These are phyloP conservation scores for Botrytis deweyae DNA, from an alignment of 2,329 filamentous ascomycete genomes.

Conservation along the genomic window DNA sequence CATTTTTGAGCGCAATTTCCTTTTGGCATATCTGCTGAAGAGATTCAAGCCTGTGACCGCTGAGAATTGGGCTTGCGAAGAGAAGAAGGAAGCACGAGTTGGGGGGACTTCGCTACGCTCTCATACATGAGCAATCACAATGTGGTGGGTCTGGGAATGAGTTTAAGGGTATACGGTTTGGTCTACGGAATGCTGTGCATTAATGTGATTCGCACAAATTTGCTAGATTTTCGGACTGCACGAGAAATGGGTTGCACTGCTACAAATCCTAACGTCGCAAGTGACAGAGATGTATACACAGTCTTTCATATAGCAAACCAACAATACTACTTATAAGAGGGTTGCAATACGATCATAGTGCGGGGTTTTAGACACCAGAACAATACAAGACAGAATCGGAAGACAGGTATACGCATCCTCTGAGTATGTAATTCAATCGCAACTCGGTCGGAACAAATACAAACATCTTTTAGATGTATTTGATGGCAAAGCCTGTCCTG, in stretches of 20 bases:
- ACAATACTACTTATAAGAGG: not conserved
- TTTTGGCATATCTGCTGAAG: not conserved
- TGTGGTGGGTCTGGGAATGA: not conserved
- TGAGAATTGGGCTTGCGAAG: not conserved
- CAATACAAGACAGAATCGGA: not conserved
- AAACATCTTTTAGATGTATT: not conserved
- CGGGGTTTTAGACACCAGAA: too few relatives aligned
- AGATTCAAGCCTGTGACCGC: not conserved
- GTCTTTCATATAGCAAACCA: not conserved
- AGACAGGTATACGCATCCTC: not conserved
- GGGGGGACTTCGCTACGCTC: not conserved
- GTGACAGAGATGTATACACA: not conserved
- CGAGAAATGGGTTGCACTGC: not conserved
- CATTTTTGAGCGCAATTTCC: not conserved
- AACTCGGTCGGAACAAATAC: not conserved
- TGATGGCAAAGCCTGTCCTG: not conserved
- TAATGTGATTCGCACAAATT: accelerated
- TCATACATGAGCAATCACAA: not conserved
- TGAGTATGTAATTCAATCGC: not conserved
- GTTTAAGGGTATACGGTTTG: not conserved
- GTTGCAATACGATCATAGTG: not conserved
- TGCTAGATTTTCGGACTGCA: not conserved
- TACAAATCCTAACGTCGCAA: not conserved
- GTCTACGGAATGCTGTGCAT: not conserved
- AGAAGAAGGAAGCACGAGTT: not conserved